Evolutionary conservation across 345 rosid species (phyloP), one percentile per base, ranked within the genome.

Genomic region (Eucalyptus lansdowneana): DNA sequence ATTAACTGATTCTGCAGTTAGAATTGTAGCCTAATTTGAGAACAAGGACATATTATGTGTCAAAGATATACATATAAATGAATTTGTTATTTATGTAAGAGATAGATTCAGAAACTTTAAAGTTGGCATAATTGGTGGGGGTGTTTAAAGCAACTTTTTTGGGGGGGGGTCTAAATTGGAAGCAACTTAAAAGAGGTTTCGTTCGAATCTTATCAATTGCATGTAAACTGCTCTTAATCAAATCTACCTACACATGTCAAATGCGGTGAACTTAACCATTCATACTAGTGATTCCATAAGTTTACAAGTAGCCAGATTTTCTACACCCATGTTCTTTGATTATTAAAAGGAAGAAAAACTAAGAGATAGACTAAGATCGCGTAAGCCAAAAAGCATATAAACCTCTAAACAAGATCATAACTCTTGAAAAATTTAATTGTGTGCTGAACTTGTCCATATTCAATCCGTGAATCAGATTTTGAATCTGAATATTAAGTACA

Each of bases 401-500:
- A 69, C 44, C 10, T 21, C 0, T 16, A 17, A 69, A 7, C 24
- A 34, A 69, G 24, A 69, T 69, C 24, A 34, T 34, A 31, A 69
- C 6, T 25, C 0, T 0, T 1, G 1, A 31, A 10, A 2, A 67
- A 16, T 4, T 67, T 31, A 67, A 67, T 19, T 9, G 16, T 15
- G 34, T 65, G 72, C 72, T 65, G 2, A 65, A n/a, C 19, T 65
- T 29, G 16, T 65, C 37, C 3, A n/a, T 14, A 13, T 15, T 65
- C 4, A 34, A 65, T 14, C 16, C 10, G 2, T 7, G 72, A 29
- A 65, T 65, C 10, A 65, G 72, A n/a, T 65, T 8, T n/a, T 65
- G 72, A 65, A 14, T n/a, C 5, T 65, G 19, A 65, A 65, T n/a
- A n/a, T 7, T 14, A 1, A 62, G 69, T 65, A 65, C 37, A 7